Evolutionary conservation across 2,329 filamentous ascomycete genomes (phyloP).

Genomic region (Botryotinia narcissicola): DNA sequence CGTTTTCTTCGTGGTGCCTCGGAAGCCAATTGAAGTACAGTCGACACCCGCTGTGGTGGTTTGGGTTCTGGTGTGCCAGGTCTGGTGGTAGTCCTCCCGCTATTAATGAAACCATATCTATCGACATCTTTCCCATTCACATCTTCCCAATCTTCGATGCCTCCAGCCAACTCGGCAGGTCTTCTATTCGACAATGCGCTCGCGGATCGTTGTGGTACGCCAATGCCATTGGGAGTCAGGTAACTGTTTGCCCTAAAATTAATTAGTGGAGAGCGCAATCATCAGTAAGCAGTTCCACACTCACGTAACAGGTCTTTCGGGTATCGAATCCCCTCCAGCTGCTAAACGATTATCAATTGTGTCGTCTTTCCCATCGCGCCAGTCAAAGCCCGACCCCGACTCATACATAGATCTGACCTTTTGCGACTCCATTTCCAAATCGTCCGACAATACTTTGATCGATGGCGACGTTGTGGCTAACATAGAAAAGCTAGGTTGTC

Average conservation of each 20-base stretch:
- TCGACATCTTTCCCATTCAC: slow-evolving; percentile 60
- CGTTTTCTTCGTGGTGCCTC: slow-evolving; percentile 36
- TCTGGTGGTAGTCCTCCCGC: slow-evolving; percentile 42
- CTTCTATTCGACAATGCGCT: slow-evolving; percentile 32
- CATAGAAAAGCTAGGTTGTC: slow-evolving; percentile 37
- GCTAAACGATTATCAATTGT: slow-evolving; percentile 18
- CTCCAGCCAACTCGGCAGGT: slow-evolving; percentile 52
- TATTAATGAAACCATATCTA: slow-evolving; percentile 65
- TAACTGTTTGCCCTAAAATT: slow-evolving; percentile 24
- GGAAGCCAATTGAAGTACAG: slow-evolving; percentile 35
- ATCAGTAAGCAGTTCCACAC: slow-evolving; percentile 18
- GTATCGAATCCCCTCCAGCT: slow-evolving; percentile 19
- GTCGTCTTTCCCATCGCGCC: slow-evolving; percentile 30
- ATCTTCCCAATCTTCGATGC: slow-evolving; percentile 67
- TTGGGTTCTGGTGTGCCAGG: slow-evolving; percentile 41
- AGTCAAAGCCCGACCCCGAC: slow-evolving; percentile 30
- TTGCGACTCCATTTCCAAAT: slow-evolving; percentile 38
- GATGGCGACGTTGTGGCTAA: slow-evolving; percentile 27
- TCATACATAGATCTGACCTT: slow-evolving; percentile 41
- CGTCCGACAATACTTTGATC: slow-evolving; percentile 33
- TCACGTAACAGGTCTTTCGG: slow-evolving; percentile 22
- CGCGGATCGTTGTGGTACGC: slow-evolving; percentile 25
- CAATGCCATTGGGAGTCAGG: slow-evolving; percentile 22
- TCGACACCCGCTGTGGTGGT: slow-evolving; percentile 37
- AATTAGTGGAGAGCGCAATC: slow-evolving; percentile 24